Base-by-base conservation (phyloP, 495 filamentous ascomycete genomes). In the Jackrogersella multiformis region DNA sequence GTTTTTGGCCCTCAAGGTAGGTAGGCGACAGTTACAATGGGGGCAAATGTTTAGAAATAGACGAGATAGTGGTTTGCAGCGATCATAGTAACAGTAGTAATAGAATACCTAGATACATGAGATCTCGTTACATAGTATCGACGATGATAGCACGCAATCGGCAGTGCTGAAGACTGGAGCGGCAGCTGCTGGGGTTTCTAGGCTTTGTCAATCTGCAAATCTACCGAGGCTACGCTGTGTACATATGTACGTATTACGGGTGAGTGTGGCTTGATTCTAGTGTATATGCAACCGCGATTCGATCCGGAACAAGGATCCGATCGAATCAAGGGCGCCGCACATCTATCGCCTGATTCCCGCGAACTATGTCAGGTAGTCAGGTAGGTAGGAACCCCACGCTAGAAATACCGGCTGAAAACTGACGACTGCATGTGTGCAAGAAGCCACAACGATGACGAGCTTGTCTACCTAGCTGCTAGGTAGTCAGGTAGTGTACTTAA, bases 361-460 rank as follows among this genome's bases (percentile, higher is more conserved):
- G 10, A 45, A 12, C 18, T 6, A 7, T 18, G 15, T 42, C 16
- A n/a, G n/a, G n/a, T n/a, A n/a, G n/a, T n/a, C n/a, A n/a, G n/a
- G n/a, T n/a, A n/a, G n/a, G n/a, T n/a, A n/a, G n/a, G n/a, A n/a
- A n/a, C n/a, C n/a, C n/a, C n/a, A n/a, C n/a, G n/a, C 21, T 18
- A 55, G 24, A 12, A 54, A 20, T 36, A 61, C 26, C 30, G 48
- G 21, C 41, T 41, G 24, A 49, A 30, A 30, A 7, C 3, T 23
- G 24, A 28, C 44, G 20, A 26, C 26, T 30, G 26, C 26, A 30
- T 7, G 46, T 48, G 7, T 15, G 41, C 34, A 56, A 60, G n/a
- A 54, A 63, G 59, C 54, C 60, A 64, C 60, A 7, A 44, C 15
- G 6, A 69, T 64, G 59, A 59, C 48, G 59, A 69, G 10, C 45